phyloP scores from a whole-genome alignment of 371 early-diverging fungal genomes.

The Capillidium heterosporum region DNA sequence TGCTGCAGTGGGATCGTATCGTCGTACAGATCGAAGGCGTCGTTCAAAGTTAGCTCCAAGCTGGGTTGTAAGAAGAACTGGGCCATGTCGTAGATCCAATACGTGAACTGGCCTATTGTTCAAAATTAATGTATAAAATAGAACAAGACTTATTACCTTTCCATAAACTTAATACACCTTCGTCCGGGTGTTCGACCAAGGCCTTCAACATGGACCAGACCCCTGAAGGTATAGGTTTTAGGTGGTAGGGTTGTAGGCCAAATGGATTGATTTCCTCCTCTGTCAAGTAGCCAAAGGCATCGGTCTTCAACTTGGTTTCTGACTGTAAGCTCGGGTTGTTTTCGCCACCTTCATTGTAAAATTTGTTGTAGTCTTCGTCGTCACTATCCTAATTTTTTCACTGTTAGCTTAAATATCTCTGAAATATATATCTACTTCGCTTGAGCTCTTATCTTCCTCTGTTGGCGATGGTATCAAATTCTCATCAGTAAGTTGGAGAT shows the following conservation, averaged over 20 bases:
- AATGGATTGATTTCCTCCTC: conserved; percentile 23
- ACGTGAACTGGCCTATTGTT: conserved; percentile 37
- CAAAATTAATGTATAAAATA: background rate
- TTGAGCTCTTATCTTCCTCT: background rate
- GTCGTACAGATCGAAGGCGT: conserved; percentile 55
- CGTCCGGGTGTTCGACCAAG: conserved; percentile 32
- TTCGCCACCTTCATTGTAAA: conserved; percentile 4
- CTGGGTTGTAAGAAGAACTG: conserved; percentile 49
- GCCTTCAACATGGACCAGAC: conserved; percentile 27
- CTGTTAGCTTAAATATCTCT: conserved; percentile 5
- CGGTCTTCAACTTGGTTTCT: conserved; percentile 12
- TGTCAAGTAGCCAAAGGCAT: conserved; percentile 37
- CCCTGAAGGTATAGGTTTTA: conserved; percentile 34
- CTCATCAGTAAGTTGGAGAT: conserved; percentile 23
- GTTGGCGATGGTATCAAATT: background rate
- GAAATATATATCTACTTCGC: background rate
- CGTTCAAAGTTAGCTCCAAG: conserved; percentile 50
- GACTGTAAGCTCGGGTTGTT: conserved; percentile 14
- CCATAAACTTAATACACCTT: conserved; percentile 39
- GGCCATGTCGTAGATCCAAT: conserved; percentile 52
- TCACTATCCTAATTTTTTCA: conserved; percentile 8
- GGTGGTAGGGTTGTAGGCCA: conserved; percentile 29
- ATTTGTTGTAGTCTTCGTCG: conserved; percentile 16
- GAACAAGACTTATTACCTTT: conserved; percentile 23
- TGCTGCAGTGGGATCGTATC: conserved; percentile 53